Percentiles rank a stretch among this genome's conserved stretches.
These are phyloP conservation scores for Nicotiana tabacum DNA, from an alignment of 257 asterid species.

Conservation along the genomic window DNA sequence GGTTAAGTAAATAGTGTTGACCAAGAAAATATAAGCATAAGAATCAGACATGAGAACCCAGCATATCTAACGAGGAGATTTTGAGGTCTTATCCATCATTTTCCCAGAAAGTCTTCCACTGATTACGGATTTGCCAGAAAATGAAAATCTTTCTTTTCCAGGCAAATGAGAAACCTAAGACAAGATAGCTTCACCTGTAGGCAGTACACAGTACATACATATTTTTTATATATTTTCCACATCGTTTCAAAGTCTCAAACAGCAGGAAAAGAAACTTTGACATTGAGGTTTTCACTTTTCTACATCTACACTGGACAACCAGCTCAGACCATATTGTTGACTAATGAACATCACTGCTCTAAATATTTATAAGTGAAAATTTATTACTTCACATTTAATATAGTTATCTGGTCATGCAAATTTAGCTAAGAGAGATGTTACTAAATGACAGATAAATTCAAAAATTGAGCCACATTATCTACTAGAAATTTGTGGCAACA, in stretches of 20 bases:
- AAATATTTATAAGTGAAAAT: not conserved
- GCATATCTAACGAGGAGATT: not conserved
- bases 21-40: not conserved
- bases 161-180: slow-evolving; percentile 1
- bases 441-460: no score
- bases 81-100: slow-evolving; percentile 2
- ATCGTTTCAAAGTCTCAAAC: not conserved
- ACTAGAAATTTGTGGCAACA: not conserved
- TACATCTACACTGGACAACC: not conserved
- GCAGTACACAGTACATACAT: no score
- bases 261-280: not conserved
- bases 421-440: not conserved
- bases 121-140: not conserved
- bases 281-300: not conserved
- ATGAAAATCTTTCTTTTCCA: not conserved
- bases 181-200: no score
- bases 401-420: not conserved
- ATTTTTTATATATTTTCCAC: not conserved
- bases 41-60: not conserved
- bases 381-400: not conserved
- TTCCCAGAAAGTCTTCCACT: not conserved
- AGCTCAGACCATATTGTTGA: not conserved
- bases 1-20: slow-evolving; percentile 1
- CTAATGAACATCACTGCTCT: not conserved
- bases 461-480: no score